phyloP scores from a whole-genome alignment of 2,329 filamentous ascomycete species.

The Botryotinia narcissicola region DNA sequence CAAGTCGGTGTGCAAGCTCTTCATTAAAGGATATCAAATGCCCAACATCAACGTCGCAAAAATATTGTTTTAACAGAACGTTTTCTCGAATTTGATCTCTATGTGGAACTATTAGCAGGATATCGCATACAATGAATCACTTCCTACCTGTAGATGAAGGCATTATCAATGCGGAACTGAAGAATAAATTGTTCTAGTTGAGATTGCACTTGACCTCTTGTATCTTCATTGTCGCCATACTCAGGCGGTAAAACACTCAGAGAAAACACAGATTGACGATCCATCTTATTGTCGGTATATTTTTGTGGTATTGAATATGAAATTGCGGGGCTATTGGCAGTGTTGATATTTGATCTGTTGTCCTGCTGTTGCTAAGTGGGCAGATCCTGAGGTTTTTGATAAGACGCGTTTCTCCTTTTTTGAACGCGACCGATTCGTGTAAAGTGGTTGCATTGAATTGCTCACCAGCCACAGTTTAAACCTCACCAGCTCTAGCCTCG shows the following conservation, averaged over 20 bases:
- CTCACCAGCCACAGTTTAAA: neutral
- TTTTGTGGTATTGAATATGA: constrained; percentile 7
- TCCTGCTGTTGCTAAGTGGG: constrained; percentile 16
- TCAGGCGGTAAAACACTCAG: constrained; percentile 74
- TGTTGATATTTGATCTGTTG: constrained; percentile 9
- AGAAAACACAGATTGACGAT: constrained; percentile 83
- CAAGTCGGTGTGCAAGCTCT: constrained; percentile 85
- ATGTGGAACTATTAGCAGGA: constrained; percentile 35
- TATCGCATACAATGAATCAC: neutral
- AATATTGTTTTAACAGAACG: constrained; percentile 89
- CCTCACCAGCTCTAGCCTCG: constrained; percentile 4
- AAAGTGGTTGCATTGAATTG: constrained; percentile 22
- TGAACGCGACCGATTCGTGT: constrained; percentile 22
- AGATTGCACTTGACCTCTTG: constrained; percentile 68
- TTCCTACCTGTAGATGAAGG: constrained; percentile 84
- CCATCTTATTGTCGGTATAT: constrained; percentile 54
- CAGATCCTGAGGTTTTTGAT: constrained; percentile 16
- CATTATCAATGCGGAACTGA: constrained; percentile 89
- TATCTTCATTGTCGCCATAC: constrained; percentile 61
- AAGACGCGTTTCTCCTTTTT: constrained; percentile 19
- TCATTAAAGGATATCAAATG: constrained; percentile 96
- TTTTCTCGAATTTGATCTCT: constrained; percentile 97
- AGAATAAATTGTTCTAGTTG: constrained; percentile 89
- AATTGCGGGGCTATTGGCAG: constrained; percentile 6
- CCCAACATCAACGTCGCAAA: constrained; percentile 92